phyloP scores from a whole-genome alignment of 768 basidiomycete species.

The Lentinula raphanica region DNA sequence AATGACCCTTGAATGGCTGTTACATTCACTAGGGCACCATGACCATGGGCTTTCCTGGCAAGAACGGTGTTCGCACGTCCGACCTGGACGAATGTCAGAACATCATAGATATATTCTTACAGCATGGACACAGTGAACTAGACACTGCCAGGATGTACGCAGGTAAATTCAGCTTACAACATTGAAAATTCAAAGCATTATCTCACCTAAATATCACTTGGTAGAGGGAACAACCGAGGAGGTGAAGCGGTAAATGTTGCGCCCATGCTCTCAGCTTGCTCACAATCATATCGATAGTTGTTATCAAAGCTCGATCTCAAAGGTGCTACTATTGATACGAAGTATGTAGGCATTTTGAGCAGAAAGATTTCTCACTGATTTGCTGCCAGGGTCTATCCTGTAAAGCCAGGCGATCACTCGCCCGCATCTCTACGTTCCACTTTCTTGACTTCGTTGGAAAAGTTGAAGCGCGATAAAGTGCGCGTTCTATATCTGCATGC shows the following conservation, averaged over 20 bases:
- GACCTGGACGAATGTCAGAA: conserved; percentile 33
- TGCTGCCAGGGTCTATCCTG: conserved; percentile 30
- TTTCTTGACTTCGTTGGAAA: conserved; percentile 31
- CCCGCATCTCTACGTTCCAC: conserved; percentile 30
- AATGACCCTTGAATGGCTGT: neutral
- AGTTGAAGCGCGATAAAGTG: conserved; percentile 29
- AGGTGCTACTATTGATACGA: conserved; percentile 42
- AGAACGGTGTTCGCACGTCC: conserved; percentile 34
- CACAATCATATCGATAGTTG: conserved; percentile 19
- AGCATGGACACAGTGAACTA: conserved; percentile 36
- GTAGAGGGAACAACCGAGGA: conserved; percentile 43
- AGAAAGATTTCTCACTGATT: neutral
- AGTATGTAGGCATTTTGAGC: conserved; percentile 23
- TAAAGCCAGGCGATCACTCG: conserved; percentile 33
- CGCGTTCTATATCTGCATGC: conserved; percentile 41
- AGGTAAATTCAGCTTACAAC: neutral
- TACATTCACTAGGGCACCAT: neutral
- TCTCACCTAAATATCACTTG: neutral
- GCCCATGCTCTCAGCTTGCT: neutral
- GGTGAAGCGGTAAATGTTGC: conserved; percentile 19
- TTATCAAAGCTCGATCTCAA: conserved; percentile 36
- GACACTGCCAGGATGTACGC: conserved; percentile 48
- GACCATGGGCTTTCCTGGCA: conserved; percentile 28
- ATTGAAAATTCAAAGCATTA: no score
- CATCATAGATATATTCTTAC: conserved; percentile 39